phyloP scores from a whole-genome alignment of 495 filamentous ascomycete genomes.

The Hypoxylon rickii region DNA sequence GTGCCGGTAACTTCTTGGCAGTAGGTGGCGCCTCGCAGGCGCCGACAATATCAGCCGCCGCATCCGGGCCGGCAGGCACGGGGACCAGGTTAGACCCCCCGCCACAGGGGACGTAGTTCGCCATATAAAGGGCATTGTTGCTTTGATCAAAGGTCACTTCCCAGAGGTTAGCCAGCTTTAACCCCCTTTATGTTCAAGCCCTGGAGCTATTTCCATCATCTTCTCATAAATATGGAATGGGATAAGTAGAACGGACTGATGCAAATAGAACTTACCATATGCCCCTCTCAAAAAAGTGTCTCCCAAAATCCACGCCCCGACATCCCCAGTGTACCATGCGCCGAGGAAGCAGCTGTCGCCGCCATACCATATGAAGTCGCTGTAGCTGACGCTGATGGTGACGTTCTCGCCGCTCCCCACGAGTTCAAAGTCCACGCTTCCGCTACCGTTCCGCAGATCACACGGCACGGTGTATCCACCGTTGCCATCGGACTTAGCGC shows the following conservation, averaged over 20 bases:
- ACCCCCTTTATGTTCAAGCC: no score
- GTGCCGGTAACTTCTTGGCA: not conserved
- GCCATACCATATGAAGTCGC: slow-evolving; percentile 67
- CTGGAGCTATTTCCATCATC: no score
- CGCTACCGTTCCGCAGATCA: slow-evolving; percentile 50
- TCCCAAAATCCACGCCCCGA: slow-evolving; percentile 59
- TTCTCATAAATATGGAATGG: no score
- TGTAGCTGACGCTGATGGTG: slow-evolving; percentile 62
- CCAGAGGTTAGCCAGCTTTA: slow-evolving; percentile 4
- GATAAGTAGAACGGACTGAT: not conserved
- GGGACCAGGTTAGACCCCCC: slow-evolving; percentile 28
- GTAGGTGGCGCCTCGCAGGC: slow-evolving; percentile 20
- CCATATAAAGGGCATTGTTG: slow-evolving; percentile 39
- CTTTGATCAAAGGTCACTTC: slow-evolving; percentile 39
- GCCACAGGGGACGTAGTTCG: slow-evolving; percentile 34
- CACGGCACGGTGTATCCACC: slow-evolving; percentile 66
- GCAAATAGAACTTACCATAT: slow-evolving; percentile 47
- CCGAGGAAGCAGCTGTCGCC: slow-evolving; percentile 52
- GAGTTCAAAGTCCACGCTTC: slow-evolving; percentile 68
- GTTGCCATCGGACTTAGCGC: slow-evolving; percentile 57
- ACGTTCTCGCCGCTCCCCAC: slow-evolving; percentile 37
- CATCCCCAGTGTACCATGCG: slow-evolving; percentile 45
- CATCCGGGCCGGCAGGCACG: slow-evolving; percentile 32
- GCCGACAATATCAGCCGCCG: slow-evolving; percentile 33
- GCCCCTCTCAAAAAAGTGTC: slow-evolving; percentile 78